Conservation (phyloP, 2,329 filamentous ascomycete genomes). For the Fusarium staphyleae region DNA sequence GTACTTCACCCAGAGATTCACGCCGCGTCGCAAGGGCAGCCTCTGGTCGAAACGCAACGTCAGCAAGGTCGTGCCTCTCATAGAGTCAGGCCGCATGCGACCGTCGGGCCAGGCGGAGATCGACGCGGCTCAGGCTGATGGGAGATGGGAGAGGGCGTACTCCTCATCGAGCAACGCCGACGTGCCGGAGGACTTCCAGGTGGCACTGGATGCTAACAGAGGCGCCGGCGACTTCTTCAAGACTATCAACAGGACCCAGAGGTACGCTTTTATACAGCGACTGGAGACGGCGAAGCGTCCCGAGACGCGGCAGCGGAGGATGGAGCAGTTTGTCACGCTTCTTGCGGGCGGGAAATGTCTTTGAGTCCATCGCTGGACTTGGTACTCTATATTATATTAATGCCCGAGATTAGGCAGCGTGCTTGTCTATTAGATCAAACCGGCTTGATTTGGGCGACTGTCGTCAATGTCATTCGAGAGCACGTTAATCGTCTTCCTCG, state of each 20-base stretch:
- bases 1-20: constrained; percentile 64
- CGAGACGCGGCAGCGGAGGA: constrained; percentile 48
- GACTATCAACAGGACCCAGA: constrained; percentile 52
- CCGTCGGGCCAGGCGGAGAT: constrained; percentile 57
- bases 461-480: background rate
- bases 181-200: constrained; percentile 58
- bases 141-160: constrained; percentile 66
- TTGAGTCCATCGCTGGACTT: constrained; percentile 36
- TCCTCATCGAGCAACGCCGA: constrained; percentile 55
- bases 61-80: constrained; percentile 54
- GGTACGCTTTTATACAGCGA: constrained; percentile 55
- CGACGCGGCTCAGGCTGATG: constrained; percentile 62
- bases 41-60: constrained; percentile 69
- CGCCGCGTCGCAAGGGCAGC: constrained; percentile 61
- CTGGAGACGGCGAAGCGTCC: constrained; percentile 52
- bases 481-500: constrained; percentile 24
- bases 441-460: background rate
- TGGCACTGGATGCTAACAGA: constrained; percentile 48
- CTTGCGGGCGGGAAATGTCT: constrained; percentile 43
- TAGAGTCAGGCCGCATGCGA: constrained; percentile 56
- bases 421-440: background rate
- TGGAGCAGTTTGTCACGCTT: constrained; percentile 51
- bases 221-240: constrained; percentile 51
- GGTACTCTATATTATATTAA: constrained; percentile 5
- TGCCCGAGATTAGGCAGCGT: background rate